Evolutionary conservation across 2,329 filamentous ascomycete species (phyloP).

Genomic region (Colletotrichum aenigma): DNA sequence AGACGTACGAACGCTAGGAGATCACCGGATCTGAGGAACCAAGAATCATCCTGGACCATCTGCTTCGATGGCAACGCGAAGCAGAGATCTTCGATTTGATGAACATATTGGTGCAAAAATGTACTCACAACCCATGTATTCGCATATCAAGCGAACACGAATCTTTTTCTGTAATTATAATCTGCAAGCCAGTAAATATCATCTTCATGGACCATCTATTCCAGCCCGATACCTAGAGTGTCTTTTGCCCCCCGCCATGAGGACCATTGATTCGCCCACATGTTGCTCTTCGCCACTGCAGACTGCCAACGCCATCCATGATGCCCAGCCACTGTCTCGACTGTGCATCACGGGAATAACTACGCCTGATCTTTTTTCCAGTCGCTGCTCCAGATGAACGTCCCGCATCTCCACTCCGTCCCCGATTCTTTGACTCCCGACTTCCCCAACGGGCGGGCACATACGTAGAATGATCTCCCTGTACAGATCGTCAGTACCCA

Average conservation of each 20-base stretch:
- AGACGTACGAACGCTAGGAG: neutral
- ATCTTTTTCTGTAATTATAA: neutral
- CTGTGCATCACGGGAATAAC: neutral
- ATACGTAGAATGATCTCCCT: constrained; percentile 69
- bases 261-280: neutral
- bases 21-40: neutral
- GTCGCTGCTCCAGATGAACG: constrained; percentile 76
- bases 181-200: neutral
- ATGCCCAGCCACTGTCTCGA: neutral
- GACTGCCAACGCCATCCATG: neutral
- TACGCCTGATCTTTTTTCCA: constrained; percentile 44
- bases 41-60: neutral
- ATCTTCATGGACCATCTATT: neutral
- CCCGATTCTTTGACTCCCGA: constrained; percentile 83
- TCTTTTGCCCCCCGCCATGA: neutral
- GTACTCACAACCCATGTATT: neutral
- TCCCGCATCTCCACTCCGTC: constrained; percentile 86
- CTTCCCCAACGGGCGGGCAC: constrained; percentile 77
- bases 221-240: neutral
- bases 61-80: neutral
- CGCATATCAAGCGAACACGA: neutral
- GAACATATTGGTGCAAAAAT: neutral
- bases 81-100: neutral
- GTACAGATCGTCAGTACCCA: constrained; percentile 21
- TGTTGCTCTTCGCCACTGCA: neutral